A percentile compares a stretch with the other conserved stretches of the same genome.
phyloP scores from a whole-genome alignment of 768 basidiomycete species.

The Russula sp. region DNA sequence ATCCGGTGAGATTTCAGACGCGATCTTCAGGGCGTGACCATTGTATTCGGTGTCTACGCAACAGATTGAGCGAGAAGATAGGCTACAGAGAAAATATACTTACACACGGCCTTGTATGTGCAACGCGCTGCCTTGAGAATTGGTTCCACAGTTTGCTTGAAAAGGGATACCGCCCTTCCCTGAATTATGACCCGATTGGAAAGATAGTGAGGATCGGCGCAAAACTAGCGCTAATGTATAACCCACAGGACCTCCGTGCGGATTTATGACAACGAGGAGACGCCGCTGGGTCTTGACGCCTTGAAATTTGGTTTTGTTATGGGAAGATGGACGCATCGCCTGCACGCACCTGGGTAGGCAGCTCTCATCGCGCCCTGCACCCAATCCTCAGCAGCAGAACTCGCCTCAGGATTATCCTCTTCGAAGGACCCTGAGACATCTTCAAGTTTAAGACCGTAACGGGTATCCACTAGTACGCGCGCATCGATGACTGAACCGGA shows the following conservation, averaged over 20 bases:
- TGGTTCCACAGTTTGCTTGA: slow-evolving; percentile 57
- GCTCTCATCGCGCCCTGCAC: slow-evolving; percentile 45
- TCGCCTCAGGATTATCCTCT: slow-evolving; percentile 27
- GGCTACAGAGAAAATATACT: slow-evolving; percentile 27
- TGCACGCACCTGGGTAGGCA: slow-evolving; percentile 55
- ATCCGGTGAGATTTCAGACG: slow-evolving; percentile 46
- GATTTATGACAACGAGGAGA: slow-evolving; percentile 73
- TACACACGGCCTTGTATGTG: slow-evolving; percentile 55
- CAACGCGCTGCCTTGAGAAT: slow-evolving; percentile 66
- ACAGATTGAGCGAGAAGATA: not conserved
- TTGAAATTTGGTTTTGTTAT: slow-evolving; percentile 20
- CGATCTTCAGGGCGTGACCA: slow-evolving; percentile 64
- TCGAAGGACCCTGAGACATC: slow-evolving; percentile 41
- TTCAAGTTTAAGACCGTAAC: slow-evolving; percentile 35
- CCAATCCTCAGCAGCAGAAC: slow-evolving; percentile 42
- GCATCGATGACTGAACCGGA: slow-evolving; percentile 39
- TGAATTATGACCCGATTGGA: slow-evolving; percentile 28
- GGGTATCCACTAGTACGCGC: slow-evolving; percentile 45
- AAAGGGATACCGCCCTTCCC: slow-evolving; percentile 57
- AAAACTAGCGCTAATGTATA: not conserved
- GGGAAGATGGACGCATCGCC: slow-evolving; percentile 8
- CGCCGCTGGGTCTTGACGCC: slow-evolving; percentile 51
- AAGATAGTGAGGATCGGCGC: not conserved
- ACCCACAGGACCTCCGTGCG: slow-evolving; percentile 69
- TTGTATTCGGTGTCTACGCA: slow-evolving; percentile 53